Evolutionary conservation across 441 rosid genomes (phyloP).

Genomic region (Bruguiera hainesii): DNA sequence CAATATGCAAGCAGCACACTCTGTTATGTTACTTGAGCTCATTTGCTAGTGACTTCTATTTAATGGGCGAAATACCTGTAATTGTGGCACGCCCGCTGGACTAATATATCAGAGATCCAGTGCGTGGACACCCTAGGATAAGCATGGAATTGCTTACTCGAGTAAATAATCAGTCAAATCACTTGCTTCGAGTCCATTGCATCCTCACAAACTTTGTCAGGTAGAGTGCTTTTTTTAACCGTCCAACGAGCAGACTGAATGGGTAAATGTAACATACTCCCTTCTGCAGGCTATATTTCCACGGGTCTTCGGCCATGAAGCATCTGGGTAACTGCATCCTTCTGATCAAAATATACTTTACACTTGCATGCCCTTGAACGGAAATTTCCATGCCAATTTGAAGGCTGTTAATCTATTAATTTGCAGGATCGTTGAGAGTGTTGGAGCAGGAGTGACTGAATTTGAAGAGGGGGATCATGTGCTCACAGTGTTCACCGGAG

Average conservation of each 20-base stretch:
- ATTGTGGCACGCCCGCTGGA: too few species aligned
- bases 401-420: neutral
- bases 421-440: constrained; percentile 83
- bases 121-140: too few species aligned
- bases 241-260: neutral
- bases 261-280: constrained; percentile 14
- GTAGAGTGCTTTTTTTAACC: neutral
- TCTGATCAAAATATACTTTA: constrained; percentile 1
- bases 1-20: too few species aligned
- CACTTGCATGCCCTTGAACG: neutral
- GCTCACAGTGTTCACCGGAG: constrained; percentile 80
- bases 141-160: too few species aligned
- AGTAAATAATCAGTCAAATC: too few species aligned
- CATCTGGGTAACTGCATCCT: constrained; percentile 58
- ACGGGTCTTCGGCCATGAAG: constrained; percentile 94
- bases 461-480: constrained; percentile 81
- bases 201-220: too few species aligned
- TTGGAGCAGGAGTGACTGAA: constrained; percentile 74
- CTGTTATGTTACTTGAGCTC: too few species aligned
- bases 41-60: too few species aligned
- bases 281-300: constrained; percentile 73
- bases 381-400: neutral
- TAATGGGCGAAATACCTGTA: too few species aligned
- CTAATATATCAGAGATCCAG: too few species aligned
- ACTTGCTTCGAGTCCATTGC: too few species aligned